Conservation (phyloP, 1,284 basidiomycete species). For the Wallemia hederae region DNA sequence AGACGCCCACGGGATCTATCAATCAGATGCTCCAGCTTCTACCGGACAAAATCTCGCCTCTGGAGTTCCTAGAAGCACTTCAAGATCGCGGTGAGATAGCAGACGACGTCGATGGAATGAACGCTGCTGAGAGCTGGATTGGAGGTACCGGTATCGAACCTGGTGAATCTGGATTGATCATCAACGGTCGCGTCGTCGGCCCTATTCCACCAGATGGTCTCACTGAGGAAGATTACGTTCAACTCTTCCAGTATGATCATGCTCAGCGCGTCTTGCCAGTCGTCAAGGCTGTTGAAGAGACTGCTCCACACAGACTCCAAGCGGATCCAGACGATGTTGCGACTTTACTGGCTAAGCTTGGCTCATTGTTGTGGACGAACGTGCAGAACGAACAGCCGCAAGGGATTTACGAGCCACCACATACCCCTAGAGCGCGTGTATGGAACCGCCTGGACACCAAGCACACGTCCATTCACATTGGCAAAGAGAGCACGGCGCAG, state of each 20-base stretch:
- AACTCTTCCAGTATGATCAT: background rate
- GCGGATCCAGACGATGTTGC: background rate
- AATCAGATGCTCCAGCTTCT: background rate
- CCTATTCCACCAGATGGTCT: background rate
- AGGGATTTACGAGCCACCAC: background rate
- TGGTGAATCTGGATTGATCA: background rate
- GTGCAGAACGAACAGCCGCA: background rate
- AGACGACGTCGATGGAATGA: background rate
- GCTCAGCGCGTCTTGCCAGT: background rate
- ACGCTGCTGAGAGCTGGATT: background rate
- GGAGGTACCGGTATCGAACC: background rate
- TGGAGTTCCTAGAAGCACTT: background rate
- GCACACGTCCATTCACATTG: conserved; percentile 33
- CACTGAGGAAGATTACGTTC: background rate
- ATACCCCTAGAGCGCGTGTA: background rate
- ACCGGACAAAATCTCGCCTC: background rate
- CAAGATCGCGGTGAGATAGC: background rate
- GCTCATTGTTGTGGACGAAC: background rate
- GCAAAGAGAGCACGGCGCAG: conserved; percentile 33
- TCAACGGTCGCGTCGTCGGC: background rate
- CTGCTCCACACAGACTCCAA: background rate
- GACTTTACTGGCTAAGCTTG: conserved; percentile 2
- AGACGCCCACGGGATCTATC: background rate
- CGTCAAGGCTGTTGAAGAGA: background rate
- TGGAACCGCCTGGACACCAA: background rate